Percentiles rank a stretch among this genome's conserved stretches.
These are phyloP conservation scores for Naganishia kalamii DNA, from an alignment of 768 basidiomycete species.

Conservation along the genomic window DNA sequence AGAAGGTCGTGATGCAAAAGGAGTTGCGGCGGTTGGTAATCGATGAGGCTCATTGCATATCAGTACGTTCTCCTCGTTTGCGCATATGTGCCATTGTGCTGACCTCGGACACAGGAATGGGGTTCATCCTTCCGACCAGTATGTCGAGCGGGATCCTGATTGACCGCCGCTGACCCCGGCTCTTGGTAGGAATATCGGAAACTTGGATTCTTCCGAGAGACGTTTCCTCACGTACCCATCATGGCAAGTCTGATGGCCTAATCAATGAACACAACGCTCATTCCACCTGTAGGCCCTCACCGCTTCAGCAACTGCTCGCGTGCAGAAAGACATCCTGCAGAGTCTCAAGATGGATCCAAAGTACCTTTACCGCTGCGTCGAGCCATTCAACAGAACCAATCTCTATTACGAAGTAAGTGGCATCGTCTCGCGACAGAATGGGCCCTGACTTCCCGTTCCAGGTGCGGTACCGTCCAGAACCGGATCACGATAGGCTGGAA, in stretches of 20 bases:
- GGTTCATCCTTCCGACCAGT: constrained; percentile 39
- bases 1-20: constrained; percentile 33
- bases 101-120: constrained; percentile 36
- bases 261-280: background rate
- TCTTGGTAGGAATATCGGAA: constrained; percentile 36
- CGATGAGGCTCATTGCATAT: constrained; percentile 48
- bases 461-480: constrained; percentile 30
- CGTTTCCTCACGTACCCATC: constrained; percentile 42
- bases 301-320: constrained; percentile 45
- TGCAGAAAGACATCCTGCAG: constrained; percentile 41
- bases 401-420: constrained; percentile 45
- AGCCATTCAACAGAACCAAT: constrained; percentile 46
- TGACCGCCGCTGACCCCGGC: background rate
- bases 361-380: constrained; percentile 42
- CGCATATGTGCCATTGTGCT: background rate
- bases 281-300: constrained; percentile 39
- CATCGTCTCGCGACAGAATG: too few relatives aligned
- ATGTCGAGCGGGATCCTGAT: constrained; percentile 37
- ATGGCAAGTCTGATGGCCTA: constrained; percentile 30
- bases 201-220: constrained; percentile 39
- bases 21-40: constrained; percentile 45
- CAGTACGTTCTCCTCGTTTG: constrained; percentile 27
- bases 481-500: constrained; percentile 29
- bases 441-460: background rate
- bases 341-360: constrained; percentile 34